Evolutionary conservation across 2,329 filamentous ascomycete genomes (phyloP).

Genomic region (Exophiala xenobiotica): DNA sequence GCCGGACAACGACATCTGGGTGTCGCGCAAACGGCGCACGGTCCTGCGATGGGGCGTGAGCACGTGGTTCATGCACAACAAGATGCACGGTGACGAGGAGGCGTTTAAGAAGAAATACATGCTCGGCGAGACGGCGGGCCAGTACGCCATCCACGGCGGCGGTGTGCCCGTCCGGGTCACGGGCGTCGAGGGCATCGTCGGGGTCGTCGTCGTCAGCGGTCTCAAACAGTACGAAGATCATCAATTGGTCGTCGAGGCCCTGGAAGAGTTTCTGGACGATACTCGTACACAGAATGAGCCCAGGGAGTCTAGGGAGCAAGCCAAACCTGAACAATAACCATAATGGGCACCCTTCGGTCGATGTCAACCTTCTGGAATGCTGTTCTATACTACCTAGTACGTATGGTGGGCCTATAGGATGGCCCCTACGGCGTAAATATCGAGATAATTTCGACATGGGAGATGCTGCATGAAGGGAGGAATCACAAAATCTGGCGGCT

Average conservation of each 20-base stretch:
- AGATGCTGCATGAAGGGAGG: no score
- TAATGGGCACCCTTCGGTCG: no score
- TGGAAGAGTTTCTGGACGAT: constrained; percentile 52
- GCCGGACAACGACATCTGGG: constrained; percentile 72
- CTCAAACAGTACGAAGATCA: constrained; percentile 77
- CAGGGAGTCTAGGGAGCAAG: not conserved
- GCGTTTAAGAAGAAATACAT: constrained; percentile 66
- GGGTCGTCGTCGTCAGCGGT: constrained; percentile 68
- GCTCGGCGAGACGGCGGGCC: constrained; percentile 54
- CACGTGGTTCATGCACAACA: constrained; percentile 70
- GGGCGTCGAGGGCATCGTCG: constrained; percentile 73
- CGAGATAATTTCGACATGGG: no score
- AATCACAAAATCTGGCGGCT: no score
- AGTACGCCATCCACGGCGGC: constrained; percentile 77
- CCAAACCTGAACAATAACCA: not conserved
- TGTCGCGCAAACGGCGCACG: constrained; percentile 67
- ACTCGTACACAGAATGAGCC: constrained; percentile 2
- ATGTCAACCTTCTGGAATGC: no score
- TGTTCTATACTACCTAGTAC: no score
- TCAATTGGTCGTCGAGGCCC: constrained; percentile 68
- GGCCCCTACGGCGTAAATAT: no score
- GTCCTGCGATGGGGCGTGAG: constrained; percentile 69
- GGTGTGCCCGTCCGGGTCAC: constrained; percentile 69
- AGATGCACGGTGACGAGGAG: constrained; percentile 63
- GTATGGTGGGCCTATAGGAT: no score